These are phyloP conservation scores for Penicillium corylophilum DNA, from an alignment of 2,329 filamentous ascomycete species.

Conservation along the genomic window DNA sequence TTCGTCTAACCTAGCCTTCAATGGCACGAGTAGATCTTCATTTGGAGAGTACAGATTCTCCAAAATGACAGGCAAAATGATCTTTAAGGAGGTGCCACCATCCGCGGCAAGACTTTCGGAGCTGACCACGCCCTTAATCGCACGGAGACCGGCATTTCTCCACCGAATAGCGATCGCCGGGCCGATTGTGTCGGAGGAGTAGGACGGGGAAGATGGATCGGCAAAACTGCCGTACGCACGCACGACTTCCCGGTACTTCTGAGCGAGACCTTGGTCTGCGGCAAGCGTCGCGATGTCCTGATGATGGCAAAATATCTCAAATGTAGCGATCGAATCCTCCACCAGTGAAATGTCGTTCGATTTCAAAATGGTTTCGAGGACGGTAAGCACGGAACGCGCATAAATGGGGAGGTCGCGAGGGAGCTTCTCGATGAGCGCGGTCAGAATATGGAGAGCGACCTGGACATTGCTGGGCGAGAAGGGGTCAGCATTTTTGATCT, in stretches of 20 bases:
- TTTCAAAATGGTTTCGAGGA: constrained; percentile 77
- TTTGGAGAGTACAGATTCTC: constrained; percentile 73
- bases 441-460: constrained; percentile 89
- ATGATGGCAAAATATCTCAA: constrained; percentile 83
- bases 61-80: constrained; percentile 80
- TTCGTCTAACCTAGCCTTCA: constrained; percentile 66
- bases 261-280: constrained; percentile 79
- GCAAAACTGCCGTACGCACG: constrained; percentile 76
- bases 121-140: constrained; percentile 76
- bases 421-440: constrained; percentile 87
- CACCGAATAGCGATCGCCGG: constrained; percentile 76
- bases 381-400: constrained; percentile 77
- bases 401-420: constrained; percentile 88
- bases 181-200: constrained; percentile 57
- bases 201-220: constrained; percentile 55
- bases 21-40: constrained; percentile 63
- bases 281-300: constrained; percentile 83
- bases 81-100: constrained; percentile 71
- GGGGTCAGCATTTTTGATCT: constrained; percentile 7
- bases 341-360: constrained; percentile 90
- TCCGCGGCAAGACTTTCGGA: constrained; percentile 77
- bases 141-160: constrained; percentile 71
- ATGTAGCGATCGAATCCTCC: constrained; percentile 82
- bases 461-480: constrained; percentile 70
- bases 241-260: constrained; percentile 79